Conservation (phyloP, 2,329 filamentous ascomycete genomes). For the Colletotrichum sp. region DNA sequence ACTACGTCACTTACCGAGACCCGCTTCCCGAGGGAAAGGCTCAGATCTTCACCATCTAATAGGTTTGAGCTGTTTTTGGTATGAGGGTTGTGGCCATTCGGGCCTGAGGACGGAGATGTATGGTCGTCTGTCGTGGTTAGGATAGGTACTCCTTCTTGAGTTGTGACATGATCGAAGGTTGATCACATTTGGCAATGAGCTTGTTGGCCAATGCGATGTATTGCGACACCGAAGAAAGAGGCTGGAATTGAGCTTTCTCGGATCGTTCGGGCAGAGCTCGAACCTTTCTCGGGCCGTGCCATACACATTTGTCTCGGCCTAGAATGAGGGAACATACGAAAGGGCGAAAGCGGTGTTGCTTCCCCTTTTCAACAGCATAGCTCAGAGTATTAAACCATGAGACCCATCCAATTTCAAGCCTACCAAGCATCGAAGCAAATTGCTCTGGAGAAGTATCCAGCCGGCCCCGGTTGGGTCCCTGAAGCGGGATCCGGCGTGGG, state of each 20-base stretch:
- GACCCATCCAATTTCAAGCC: neutral
- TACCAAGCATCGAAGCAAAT: neutral
- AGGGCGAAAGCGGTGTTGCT: neutral
- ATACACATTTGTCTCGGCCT: neutral
- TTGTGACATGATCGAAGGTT: neutral
- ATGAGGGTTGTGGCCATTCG: neutral
- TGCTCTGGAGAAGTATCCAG: neutral
- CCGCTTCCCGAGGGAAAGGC: neutral
- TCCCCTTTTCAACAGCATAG: neutral
- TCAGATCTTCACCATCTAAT: constrained; percentile 7
- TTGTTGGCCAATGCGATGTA: neutral
- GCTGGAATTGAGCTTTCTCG: neutral
- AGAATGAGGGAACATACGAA: neutral
- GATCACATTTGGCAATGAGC: neutral
- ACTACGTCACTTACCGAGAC: constrained; percentile 5
- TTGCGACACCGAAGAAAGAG: neutral
- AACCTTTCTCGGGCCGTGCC: neutral
- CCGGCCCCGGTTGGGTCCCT: neutral
- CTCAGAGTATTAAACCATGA: neutral
- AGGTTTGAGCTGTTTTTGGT: neutral
- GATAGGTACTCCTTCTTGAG: neutral
- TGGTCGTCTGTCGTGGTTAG: neutral
- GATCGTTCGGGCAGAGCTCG: neutral
- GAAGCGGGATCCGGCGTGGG: neutral
- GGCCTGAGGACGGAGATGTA: neutral